Percentiles rank a stretch among this genome's conserved stretches.
phyloP scores from a whole-genome alignment of 257 asterid genomes.

The Plectranthus barbatus region DNA sequence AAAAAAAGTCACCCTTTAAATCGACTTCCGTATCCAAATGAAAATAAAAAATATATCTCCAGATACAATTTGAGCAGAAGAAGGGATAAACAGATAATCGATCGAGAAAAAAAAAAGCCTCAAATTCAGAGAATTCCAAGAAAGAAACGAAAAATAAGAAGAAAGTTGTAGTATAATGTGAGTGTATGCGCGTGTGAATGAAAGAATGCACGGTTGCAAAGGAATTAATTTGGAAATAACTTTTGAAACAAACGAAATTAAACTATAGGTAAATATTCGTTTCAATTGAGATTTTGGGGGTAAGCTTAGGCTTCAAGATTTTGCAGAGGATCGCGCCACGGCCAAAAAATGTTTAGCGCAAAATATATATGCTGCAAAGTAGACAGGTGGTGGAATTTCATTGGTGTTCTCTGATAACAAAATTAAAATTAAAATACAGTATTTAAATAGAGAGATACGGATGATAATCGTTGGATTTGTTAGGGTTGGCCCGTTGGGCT shows the following conservation, averaged over 20 bases:
- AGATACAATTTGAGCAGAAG: not conserved
- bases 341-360: conserved; percentile 12
- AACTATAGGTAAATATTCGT: not conserved
- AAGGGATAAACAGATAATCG: not conserved
- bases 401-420: too few relatives aligned
- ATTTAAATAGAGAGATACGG: too few relatives aligned
- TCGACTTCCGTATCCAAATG: conserved; percentile 3
- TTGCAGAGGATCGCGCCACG: conserved; percentile 50
- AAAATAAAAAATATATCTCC: not conserved
- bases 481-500: too few relatives aligned
- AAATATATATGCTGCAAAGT: conserved; percentile 5
- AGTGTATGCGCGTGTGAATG: conserved; percentile 16
- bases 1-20: not conserved
- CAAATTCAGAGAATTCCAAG: conserved; percentile 8
- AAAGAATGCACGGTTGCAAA: conserved; percentile 12
- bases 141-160: not conserved
- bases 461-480: too few relatives aligned
- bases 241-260: not conserved
- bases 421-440: too few relatives aligned
- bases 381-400: conserved; percentile 5
- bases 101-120: not conserved
- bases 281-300: conserved; percentile 23
- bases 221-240: not conserved
- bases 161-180: not conserved
- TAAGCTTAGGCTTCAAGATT: conserved; percentile 59